Evolutionary conservation across 2,329 filamentous ascomycete genomes (phyloP).

Genomic region (Periconia sp.): DNA sequence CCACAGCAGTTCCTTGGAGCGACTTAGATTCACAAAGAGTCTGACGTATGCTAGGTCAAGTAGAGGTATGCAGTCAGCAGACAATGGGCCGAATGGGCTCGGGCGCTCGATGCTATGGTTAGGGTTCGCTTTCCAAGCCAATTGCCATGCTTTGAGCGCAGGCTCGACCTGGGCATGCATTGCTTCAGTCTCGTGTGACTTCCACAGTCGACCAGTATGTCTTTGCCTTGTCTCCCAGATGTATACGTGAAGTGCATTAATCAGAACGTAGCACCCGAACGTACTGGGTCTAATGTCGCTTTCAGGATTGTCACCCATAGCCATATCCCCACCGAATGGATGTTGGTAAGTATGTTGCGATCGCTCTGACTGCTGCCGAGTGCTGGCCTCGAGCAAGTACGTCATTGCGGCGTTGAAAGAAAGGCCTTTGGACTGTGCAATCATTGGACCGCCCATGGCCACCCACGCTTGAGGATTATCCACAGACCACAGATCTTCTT

Average conservation of each 20-base stretch:
- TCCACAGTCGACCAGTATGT: constrained; percentile 89
- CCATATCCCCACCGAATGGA: constrained; percentile 55
- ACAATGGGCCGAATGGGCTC: constrained; percentile 84
- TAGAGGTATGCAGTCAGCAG: constrained; percentile 88
- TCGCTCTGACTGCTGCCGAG: constrained; percentile 58
- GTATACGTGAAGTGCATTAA: constrained; percentile 95
- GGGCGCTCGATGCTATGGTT: constrained; percentile 83
- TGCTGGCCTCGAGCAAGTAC: constrained; percentile 79
- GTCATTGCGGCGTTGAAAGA: constrained; percentile 85
- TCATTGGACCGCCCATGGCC: constrained; percentile 73
- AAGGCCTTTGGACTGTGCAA: constrained; percentile 72
- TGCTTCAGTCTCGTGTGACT: constrained; percentile 87
- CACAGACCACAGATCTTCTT: constrained; percentile 88
- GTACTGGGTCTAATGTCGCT: constrained; percentile 81
- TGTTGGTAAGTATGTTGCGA: constrained; percentile 50
- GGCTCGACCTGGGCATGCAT: constrained; percentile 97
- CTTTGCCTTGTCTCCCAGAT: constrained; percentile 97
- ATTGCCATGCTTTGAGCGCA: constrained; percentile 91
- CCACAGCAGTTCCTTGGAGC: constrained; percentile 93
- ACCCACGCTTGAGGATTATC: constrained; percentile 84
- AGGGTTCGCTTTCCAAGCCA: constrained; percentile 86
- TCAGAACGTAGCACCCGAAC: constrained; percentile 88
- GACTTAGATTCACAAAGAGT: constrained; percentile 89
- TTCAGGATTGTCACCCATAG: constrained; percentile 58
- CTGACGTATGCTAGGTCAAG: constrained; percentile 91